phyloP scores from a whole-genome alignment of 148 eudicot species.

The Rhododendron ovatum region DNA sequence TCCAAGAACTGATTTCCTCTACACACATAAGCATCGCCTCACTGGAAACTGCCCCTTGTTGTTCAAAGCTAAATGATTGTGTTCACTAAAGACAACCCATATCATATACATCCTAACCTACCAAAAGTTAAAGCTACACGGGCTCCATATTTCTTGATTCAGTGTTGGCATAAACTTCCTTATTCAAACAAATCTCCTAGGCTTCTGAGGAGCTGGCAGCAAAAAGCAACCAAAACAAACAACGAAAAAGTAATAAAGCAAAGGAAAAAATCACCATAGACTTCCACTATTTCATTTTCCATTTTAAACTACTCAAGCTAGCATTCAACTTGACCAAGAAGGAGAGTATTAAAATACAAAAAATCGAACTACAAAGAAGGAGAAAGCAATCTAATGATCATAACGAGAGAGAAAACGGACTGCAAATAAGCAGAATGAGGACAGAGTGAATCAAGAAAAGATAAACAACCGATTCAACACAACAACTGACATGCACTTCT shows the following conservation, averaged over 20 bases:
- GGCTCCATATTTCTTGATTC: neutral
- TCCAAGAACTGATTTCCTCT: neutral
- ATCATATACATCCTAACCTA: neutral
- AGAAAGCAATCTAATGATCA: neutral
- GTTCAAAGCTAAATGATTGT: neutral
- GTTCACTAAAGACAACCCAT: neutral
- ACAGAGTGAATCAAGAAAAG: neutral
- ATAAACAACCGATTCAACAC: neutral
- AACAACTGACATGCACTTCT: neutral
- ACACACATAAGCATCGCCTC: neutral
- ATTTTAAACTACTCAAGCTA: neutral
- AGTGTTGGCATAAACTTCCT: neutral
- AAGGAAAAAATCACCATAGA: neutral
- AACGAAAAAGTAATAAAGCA: neutral
- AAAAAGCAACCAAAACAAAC: neutral
- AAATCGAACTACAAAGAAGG: neutral
- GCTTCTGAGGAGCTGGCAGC: neutral
- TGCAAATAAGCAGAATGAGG: neutral
- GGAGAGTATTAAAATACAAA: neutral
- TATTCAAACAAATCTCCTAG: neutral
- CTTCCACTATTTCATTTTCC: neutral
- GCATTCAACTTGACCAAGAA: too few relatives aligned
- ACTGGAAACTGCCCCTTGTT: neutral
- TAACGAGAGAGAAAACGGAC: neutral
- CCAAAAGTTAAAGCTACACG: neutral